A percentile compares a stretch with the other conserved stretches of the same genome.
Conservation (phyloP, 2,329 filamentous ascomycete genomes). For the Monosporascus sp. region DNA sequence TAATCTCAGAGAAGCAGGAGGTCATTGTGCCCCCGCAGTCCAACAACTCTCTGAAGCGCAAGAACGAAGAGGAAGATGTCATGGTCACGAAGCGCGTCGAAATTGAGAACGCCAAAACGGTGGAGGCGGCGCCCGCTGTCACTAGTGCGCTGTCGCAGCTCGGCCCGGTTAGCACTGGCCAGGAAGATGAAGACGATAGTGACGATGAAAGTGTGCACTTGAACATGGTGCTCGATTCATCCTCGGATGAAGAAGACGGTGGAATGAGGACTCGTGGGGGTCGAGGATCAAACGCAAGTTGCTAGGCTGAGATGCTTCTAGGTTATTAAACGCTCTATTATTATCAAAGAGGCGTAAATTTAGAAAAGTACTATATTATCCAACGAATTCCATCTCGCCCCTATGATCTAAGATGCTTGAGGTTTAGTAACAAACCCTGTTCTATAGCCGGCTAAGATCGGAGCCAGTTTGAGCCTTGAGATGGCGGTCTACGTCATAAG, state of each 20-base stretch:
- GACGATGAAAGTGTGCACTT: slow-evolving; percentile 51
- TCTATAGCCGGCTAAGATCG: not conserved
- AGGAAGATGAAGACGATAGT: slow-evolving; percentile 38
- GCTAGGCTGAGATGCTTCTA: too few relatives aligned
- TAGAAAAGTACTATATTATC: too few relatives aligned
- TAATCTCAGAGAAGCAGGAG: slow-evolving; percentile 9
- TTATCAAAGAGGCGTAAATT: not conserved
- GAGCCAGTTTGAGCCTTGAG: not conserved
- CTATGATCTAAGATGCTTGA: too few relatives aligned
- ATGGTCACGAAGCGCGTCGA: slow-evolving; percentile 33
- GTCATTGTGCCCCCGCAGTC: slow-evolving; percentile 5
- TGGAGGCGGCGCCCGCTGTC: slow-evolving; percentile 4
- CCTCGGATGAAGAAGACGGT: slow-evolving; percentile 31
- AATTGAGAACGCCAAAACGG: slow-evolving; percentile 21
- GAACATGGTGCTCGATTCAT: slow-evolving; percentile 51
- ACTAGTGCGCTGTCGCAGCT: slow-evolving; percentile 5
- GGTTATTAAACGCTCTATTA: slow-evolving; percentile 2
- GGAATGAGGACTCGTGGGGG: not conserved
- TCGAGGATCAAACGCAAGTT: too few relatives aligned
- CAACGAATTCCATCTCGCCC: too few relatives aligned
- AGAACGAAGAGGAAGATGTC: slow-evolving; percentile 33
- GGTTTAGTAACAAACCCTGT: too few relatives aligned
- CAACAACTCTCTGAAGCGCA: slow-evolving; percentile 33
- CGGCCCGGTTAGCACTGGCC: not conserved
- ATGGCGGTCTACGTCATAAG: not conserved